These are phyloP conservation scores for Metschnikowia shivogae DNA, from an alignment of 805 yeast species.

Conservation along the genomic window DNA sequence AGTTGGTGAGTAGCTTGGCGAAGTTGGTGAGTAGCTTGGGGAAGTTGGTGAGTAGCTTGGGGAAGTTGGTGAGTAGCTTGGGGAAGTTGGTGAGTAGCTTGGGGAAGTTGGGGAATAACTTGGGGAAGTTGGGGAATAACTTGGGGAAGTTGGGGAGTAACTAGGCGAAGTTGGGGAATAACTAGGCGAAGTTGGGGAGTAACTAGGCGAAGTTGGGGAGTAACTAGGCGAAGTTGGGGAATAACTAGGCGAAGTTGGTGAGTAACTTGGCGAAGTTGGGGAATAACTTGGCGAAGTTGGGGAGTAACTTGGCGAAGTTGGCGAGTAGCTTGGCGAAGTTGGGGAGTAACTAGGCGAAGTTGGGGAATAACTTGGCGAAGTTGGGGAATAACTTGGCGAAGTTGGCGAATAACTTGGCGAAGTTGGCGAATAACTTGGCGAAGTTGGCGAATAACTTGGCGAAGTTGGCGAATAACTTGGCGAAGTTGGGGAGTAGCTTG, in stretches of 20 bases:
- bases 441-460: constrained; percentile 74
- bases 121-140: constrained; percentile 26
- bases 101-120: constrained; percentile 27
- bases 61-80: constrained; percentile 22
- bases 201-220: constrained; percentile 21
- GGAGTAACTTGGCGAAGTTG: constrained; percentile 76
- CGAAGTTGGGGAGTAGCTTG: constrained; percentile 20
- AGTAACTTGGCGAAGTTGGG: constrained; percentile 60
- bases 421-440: constrained; percentile 74
- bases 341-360: constrained; percentile 80
- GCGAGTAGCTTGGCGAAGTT: constrained; percentile 67
- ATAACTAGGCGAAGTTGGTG: constrained; percentile 73
- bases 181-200: constrained; percentile 25
- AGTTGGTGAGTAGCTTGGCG: constrained; percentile 25
- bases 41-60: constrained; percentile 26
- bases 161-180: constrained; percentile 28
- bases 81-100: constrained; percentile 25
- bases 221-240: constrained; percentile 46
- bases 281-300: constrained; percentile 75
- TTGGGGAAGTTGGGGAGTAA: constrained; percentile 26
- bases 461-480: constrained; percentile 58
- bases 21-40: constrained; percentile 23
- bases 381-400: constrained; percentile 59
- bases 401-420: constrained; percentile 62
- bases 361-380: constrained; percentile 69